Percentiles rank a stretch among this genome's conserved stretches.
Evolutionary conservation across 257 asterid species (phyloP).

Genomic region (Solanum medicagineum): DNA sequence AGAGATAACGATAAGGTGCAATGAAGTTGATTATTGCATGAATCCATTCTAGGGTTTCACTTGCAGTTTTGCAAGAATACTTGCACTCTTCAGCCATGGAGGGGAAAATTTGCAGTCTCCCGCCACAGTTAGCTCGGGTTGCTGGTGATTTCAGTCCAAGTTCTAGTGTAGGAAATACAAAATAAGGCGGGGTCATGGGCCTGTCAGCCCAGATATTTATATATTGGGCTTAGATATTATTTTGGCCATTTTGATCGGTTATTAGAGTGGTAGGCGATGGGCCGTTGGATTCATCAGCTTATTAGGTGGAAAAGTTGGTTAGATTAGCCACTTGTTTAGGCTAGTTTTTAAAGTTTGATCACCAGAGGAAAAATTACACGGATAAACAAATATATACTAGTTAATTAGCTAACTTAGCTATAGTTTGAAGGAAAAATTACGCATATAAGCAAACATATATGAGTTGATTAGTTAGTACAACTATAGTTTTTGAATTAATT

Average conservation of each 20-base stretch:
- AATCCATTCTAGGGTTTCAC: slow-evolving; percentile 72
- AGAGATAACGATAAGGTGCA: slow-evolving; percentile 47
- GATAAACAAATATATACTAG: too few relatives aligned
- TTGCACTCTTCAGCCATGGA: slow-evolving; percentile 1
- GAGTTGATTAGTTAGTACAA: too few relatives aligned
- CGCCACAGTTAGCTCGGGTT: not conserved
- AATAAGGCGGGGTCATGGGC: not conserved
- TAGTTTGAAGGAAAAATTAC: too few relatives aligned
- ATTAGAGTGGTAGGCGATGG: not conserved
- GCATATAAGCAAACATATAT: too few relatives aligned
- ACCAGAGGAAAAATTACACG: not conserved
- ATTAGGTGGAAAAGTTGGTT: not conserved
- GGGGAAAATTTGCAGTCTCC: not conserved
- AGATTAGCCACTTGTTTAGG: not conserved
- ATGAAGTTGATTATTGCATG: slow-evolving; percentile 53
- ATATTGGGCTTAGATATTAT: not conserved
- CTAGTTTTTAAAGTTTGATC: not conserved
- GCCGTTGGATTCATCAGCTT: not conserved
- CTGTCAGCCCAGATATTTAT: not conserved
- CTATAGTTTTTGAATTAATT: too few relatives aligned
- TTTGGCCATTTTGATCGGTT: not conserved
- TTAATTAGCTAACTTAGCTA: too few relatives aligned
- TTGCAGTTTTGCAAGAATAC: slow-evolving; percentile 50
- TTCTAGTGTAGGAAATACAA: not conserved
- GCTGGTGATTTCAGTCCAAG: not conserved